These are phyloP conservation scores for Apiotrichum gracile DNA, from an alignment of 1,284 basidiomycete species.

Conservation along the genomic window DNA sequence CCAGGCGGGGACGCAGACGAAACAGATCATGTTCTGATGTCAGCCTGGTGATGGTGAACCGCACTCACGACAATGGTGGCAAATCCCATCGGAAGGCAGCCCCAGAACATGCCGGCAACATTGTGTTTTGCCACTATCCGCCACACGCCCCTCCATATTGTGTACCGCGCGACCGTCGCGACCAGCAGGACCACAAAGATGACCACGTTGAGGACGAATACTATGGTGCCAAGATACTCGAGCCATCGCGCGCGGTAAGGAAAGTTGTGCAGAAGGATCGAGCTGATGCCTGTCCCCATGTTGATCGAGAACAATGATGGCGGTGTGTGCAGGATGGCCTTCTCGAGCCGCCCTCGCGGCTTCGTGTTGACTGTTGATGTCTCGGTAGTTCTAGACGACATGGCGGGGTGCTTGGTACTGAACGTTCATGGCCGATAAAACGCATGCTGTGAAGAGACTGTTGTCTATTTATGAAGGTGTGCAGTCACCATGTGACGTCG, in stretches of 20 bases:
- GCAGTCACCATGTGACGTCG: too few species aligned
- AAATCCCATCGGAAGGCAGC: slow-evolving; percentile 65
- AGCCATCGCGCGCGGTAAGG: slow-evolving; percentile 49
- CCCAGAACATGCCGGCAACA: slow-evolving; percentile 60
- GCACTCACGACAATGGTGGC: slow-evolving; percentile 56
- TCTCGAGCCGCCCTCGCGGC: too few species aligned
- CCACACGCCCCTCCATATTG: slow-evolving; percentile 57
- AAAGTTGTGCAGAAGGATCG: slow-evolving; percentile 48
- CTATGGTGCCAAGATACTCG: slow-evolving; percentile 43
- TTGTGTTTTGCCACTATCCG: slow-evolving; percentile 56
- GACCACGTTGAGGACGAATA: slow-evolving; percentile 63
- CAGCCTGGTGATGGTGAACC: background rate
- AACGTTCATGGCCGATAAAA: too few species aligned
- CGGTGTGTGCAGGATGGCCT: slow-evolving; percentile 19
- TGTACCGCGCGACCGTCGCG: slow-evolving; percentile 53
- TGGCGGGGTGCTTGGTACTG: too few species aligned
- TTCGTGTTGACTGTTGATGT: too few species aligned
- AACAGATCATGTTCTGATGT: slow-evolving; percentile 49
- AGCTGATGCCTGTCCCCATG: slow-evolving; percentile 51
- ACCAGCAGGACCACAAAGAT: slow-evolving; percentile 58
- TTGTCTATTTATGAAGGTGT: too few species aligned
- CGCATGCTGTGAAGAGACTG: too few species aligned
- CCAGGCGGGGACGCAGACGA: slow-evolving; percentile 45
- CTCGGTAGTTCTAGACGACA: too few species aligned
- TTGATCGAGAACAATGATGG: slow-evolving; percentile 34